These are phyloP conservation scores for Phytophthora tubulina DNA, from an alignment of 352 stramenopile species.

Conservation along the genomic window DNA sequence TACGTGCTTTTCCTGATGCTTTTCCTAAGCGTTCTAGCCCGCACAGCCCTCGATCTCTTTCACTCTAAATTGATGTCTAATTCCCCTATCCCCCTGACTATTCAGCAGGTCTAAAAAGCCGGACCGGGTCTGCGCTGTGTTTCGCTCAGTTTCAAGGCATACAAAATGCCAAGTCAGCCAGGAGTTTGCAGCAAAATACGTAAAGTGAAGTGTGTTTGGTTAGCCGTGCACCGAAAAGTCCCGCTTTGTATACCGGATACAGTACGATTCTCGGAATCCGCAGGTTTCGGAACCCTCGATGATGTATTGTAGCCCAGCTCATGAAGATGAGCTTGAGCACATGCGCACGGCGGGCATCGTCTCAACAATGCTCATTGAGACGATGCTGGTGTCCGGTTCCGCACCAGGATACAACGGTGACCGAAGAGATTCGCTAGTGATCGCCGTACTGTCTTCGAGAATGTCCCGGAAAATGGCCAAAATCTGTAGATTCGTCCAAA, in stretches of 20 bases:
- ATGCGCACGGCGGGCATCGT: slow-evolving; percentile 16
- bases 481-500: slow-evolving; percentile 39
- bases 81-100: slow-evolving; percentile 33
- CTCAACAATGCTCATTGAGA: slow-evolving; percentile 23
- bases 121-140: slow-evolving; percentile 8
- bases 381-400: slow-evolving; percentile 14
- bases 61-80: slow-evolving; percentile 1
- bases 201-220: not conserved
- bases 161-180: not conserved
- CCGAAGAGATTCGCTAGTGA: slow-evolving; percentile 19
- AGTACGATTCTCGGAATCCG: slow-evolving; percentile 17
- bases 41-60: not conserved
- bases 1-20: not conserved
- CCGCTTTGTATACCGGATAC: not conserved
- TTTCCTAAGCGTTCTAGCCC: not conserved
- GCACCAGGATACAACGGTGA: slow-evolving; percentile 10
- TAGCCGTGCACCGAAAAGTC: slow-evolving; percentile 9
- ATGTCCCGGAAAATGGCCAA: slow-evolving; percentile 4
- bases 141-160: slow-evolving; percentile 16
- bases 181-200: not conserved
- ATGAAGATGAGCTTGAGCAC: slow-evolving; percentile 23
- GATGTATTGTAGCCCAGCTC: slow-evolving; percentile 17
- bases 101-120: slow-evolving; percentile 24
- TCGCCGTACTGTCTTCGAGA: not conserved
- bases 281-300: slow-evolving; percentile 12